phyloP scores from a whole-genome alignment of 371 early-diverging fungal genomes.

The Circinella umbellata region DNA sequence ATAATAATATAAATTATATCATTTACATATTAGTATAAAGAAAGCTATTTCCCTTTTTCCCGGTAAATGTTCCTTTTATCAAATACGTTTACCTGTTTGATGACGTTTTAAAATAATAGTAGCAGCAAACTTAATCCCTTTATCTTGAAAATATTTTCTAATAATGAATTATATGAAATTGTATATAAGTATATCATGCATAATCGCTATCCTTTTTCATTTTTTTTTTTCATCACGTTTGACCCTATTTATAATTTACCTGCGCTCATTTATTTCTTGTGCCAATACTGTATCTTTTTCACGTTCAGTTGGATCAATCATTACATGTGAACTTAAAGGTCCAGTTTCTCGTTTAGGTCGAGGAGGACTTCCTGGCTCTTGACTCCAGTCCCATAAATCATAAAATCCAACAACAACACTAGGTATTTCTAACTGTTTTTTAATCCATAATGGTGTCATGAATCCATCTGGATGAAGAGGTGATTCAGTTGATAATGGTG shows the following conservation, averaged over 20 bases:
- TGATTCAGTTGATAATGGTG: slow-evolving; percentile 72
- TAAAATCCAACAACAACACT: slow-evolving; percentile 74
- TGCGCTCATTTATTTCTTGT: slow-evolving; percentile 69
- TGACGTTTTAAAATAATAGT: slow-evolving; percentile 65
- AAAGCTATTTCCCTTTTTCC: not conserved
- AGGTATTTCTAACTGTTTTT: slow-evolving; percentile 69
- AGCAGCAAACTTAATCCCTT: slow-evolving; percentile 75
- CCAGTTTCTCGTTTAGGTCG: slow-evolving; percentile 52
- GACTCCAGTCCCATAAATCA: slow-evolving; percentile 62
- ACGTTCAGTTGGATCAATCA: slow-evolving; percentile 58
- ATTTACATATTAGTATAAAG: not conserved
- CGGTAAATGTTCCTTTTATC: not conserved
- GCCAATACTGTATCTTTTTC: slow-evolving; percentile 66
- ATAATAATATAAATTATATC: not conserved
- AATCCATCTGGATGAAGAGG: slow-evolving; percentile 85
- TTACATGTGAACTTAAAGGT: slow-evolving; percentile 56
- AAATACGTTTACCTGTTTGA: slow-evolving; percentile 48
- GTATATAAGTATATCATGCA: not conserved
- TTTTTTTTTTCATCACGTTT: not conserved
- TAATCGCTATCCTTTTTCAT: not conserved
- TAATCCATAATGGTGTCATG: slow-evolving; percentile 75
- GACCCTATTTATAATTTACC: slow-evolving; percentile 43
- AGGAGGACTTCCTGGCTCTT: slow-evolving; percentile 30
- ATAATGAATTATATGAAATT: not conserved
- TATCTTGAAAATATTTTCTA: slow-evolving; percentile 70